These are phyloP conservation scores for Colletotrichum shisoi DNA, from an alignment of 2,329 filamentous ascomycete species.

Conservation along the genomic window DNA sequence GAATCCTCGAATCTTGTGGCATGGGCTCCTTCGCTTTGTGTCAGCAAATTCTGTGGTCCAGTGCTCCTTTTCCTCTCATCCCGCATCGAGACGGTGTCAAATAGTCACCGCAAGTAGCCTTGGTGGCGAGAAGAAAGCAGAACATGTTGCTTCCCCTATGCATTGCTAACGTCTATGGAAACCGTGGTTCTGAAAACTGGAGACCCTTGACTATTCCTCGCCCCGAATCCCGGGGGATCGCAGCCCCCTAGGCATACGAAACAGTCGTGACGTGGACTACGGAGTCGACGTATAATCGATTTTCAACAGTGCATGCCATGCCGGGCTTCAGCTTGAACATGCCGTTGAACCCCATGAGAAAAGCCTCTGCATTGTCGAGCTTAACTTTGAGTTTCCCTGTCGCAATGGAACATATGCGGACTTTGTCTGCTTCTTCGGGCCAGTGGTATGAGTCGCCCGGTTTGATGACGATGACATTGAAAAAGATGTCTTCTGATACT, in stretches of 20 bases:
- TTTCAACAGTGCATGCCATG: conserved; percentile 51
- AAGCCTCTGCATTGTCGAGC: conserved; percentile 48
- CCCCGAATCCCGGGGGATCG: neutral
- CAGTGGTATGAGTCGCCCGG: conserved; percentile 50
- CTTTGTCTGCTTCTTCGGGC: conserved; percentile 43
- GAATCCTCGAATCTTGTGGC: too few species aligned
- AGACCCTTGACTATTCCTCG: neutral
- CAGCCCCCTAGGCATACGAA: neutral
- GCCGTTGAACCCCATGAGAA: conserved; percentile 55
- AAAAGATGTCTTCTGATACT: conserved; percentile 50
- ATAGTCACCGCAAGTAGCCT: neutral
- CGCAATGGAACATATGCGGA: conserved; percentile 53
- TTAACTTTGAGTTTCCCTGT: conserved; percentile 54
- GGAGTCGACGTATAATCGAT: conserved; percentile 56
- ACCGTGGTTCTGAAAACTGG: neutral
- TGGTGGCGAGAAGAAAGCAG: too few species aligned
- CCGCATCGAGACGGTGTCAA: neutral
- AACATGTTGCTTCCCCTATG: neutral
- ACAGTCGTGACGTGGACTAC: conserved; percentile 54
- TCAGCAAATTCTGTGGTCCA: too few species aligned
- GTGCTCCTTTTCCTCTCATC: neutral
- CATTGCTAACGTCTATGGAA: neutral
- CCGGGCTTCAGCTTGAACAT: conserved; percentile 55
- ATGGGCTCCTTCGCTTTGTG: too few species aligned
- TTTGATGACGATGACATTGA: conserved; percentile 54